Conservation (phyloP, 129 eudicot species). For the Mikania micrantha region DNA sequence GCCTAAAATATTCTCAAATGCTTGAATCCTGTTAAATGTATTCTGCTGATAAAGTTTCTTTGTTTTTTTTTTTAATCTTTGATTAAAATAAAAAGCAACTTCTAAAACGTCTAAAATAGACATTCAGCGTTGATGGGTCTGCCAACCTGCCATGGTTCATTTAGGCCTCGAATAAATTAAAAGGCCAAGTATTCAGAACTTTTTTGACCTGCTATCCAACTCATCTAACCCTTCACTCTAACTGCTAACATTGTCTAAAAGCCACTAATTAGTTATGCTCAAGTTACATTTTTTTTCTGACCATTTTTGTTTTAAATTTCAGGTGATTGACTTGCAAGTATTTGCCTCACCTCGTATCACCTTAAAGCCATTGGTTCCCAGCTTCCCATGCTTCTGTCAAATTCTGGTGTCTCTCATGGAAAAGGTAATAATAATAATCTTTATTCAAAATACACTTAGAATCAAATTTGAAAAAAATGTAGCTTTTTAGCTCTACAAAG, state of each 20-base stretch:
- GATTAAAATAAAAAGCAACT: not conserved
- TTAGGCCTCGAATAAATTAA: not conserved
- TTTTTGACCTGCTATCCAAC: not conserved
- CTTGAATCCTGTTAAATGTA: not conserved
- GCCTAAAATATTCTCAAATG: not conserved
- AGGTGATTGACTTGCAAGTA: constrained; percentile 94
- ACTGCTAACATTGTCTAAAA: not conserved
- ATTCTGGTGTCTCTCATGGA: constrained; percentile 86
- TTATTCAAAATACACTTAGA: not conserved
- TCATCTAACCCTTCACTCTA: not conserved
- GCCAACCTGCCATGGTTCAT: not conserved
- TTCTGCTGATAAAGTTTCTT: not conserved
- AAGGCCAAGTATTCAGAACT: not conserved
- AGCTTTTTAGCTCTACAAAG: not conserved
- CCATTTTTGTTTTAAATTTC: not conserved
- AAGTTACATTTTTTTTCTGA: not conserved
- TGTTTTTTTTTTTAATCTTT: not conserved
- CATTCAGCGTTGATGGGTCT: not conserved
- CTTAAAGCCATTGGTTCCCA: constrained; percentile 88
- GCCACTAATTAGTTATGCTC: not conserved
- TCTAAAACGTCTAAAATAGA: not conserved
- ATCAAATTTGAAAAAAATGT: not conserved
- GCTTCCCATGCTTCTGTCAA: constrained; percentile 81
- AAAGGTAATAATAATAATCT: constrained; percentile 40
- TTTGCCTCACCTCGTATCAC: constrained; percentile 88